Evolutionary conservation across 176 grass and related monocot genomes (phyloP).

Genomic region (Miscanthus lutarioriparius): DNA sequence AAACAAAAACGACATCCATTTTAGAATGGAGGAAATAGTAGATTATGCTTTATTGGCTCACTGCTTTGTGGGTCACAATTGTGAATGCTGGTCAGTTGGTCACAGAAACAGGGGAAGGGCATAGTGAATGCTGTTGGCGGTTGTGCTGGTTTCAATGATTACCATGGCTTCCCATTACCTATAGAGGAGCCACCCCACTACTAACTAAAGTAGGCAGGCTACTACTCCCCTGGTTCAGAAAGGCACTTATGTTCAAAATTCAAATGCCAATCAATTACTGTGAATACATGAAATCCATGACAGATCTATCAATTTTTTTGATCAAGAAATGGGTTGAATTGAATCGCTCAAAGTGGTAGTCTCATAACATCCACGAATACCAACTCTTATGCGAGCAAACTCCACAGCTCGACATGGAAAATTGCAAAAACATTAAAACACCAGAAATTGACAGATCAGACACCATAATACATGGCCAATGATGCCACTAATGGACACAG

Average conservation of each 20-base stretch:
- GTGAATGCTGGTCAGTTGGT: background rate
- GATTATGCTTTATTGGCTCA: background rate
- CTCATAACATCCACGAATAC: background rate
- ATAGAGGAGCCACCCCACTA: background rate
- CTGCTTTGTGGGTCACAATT: background rate
- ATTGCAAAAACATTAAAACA: background rate
- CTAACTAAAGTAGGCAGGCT: background rate
- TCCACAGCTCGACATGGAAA: background rate
- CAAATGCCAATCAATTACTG: background rate
- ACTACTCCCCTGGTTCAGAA: background rate
- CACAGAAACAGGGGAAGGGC: background rate
- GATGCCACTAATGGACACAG: background rate
- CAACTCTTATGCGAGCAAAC: background rate
- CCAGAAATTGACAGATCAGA: background rate
- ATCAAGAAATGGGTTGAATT: background rate
- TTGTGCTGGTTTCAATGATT: background rate
- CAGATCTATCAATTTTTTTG: background rate
- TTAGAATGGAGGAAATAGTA: background rate
- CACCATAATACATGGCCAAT: background rate
- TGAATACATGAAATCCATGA: background rate
- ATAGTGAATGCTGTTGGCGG: background rate
- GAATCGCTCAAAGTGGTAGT: background rate
- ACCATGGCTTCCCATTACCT: background rate
- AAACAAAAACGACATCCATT: background rate
- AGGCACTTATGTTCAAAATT: background rate